These are phyloP conservation scores for Starmerella sirachaensis DNA, from an alignment of 805 yeast species.

Conservation along the genomic window DNA sequence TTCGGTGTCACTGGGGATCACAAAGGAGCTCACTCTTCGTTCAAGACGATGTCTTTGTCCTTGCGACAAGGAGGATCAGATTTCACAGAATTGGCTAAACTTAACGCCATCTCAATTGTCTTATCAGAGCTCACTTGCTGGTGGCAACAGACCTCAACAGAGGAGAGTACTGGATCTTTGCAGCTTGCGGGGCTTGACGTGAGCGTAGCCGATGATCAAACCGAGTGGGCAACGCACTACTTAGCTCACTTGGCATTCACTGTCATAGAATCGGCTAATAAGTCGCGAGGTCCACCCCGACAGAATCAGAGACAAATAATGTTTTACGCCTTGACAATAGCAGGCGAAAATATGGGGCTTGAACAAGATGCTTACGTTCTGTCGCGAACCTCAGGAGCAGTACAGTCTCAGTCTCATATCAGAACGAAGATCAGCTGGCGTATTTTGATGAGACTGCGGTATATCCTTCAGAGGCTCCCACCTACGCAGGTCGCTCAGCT, in stretches of 20 bases:
- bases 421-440: conserved; percentile 83
- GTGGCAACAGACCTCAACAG: conserved; percentile 19
- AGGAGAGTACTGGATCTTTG: conserved; percentile 15
- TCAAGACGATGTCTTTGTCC: conserved; percentile 21
- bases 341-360: conserved; percentile 41
- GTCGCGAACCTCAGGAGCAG: conserved; percentile 75
- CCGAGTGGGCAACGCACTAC: conserved; percentile 15
- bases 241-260: conserved; percentile 4
- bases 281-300: background rate
- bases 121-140: conserved; percentile 28
- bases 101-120: conserved; percentile 24
- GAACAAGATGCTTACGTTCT: conserved; percentile 81
- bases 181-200: conserved; percentile 16
- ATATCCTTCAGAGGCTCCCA: conserved; percentile 48
- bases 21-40: conserved; percentile 12
- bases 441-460: conserved; percentile 64
- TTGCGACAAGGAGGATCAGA: conserved; percentile 17
- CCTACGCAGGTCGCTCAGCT: conserved; percentile 35
- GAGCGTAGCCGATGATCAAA: conserved; percentile 14
- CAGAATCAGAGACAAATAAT: conserved; percentile 1
- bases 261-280: background rate
- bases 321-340: conserved; percentile 23
- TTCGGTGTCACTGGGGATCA: background rate
- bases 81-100: conserved; percentile 8
- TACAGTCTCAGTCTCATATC: conserved; percentile 62